Evolutionary conservation across 2,329 filamentous ascomycete species (phyloP).

Genomic region (Seiridium unicorne): DNA sequence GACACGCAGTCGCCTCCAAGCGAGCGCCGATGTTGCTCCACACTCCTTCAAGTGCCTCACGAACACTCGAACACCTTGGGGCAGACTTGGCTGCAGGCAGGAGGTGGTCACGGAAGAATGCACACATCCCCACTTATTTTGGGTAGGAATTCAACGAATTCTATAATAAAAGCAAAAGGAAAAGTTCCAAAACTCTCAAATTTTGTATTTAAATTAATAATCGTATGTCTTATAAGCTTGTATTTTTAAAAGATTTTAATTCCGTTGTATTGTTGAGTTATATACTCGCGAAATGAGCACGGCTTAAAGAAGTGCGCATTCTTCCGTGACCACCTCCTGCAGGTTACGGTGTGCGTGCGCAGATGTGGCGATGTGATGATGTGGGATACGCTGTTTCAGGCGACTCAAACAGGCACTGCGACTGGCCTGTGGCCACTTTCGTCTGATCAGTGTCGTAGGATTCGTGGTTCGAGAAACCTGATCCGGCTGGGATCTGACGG

Average conservation of each 20-base stretch:
- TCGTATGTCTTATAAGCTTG: too few relatives aligned
- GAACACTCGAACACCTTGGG: not conserved
- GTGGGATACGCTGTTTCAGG: conserved; percentile 4
- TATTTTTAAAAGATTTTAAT: too few relatives aligned
- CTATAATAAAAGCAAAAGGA: too few relatives aligned
- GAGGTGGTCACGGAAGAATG: too few relatives aligned
- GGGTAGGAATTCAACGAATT: too few relatives aligned
- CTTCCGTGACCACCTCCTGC: too few relatives aligned
- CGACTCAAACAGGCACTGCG: not conserved
- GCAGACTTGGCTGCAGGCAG: conserved; percentile 3
- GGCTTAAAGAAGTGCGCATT: too few relatives aligned
- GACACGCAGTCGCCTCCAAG: not conserved
- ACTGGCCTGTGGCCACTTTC: not conserved
- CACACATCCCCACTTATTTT: too few relatives aligned
- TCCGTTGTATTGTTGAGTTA: too few relatives aligned
- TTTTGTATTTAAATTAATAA: too few relatives aligned
- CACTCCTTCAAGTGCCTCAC: not conserved
- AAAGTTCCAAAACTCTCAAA: too few relatives aligned
- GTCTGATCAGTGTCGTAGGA: not conserved
- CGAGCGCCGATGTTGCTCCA: not conserved
- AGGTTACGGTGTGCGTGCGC: not conserved
- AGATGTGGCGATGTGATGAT: not conserved
- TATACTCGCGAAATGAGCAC: too few relatives aligned
- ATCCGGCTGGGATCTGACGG: not conserved
- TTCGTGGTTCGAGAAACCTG: not conserved